phyloP scores from a whole-genome alignment of 75 land plant species.

The Cunninghamia lanceolata region DNA sequence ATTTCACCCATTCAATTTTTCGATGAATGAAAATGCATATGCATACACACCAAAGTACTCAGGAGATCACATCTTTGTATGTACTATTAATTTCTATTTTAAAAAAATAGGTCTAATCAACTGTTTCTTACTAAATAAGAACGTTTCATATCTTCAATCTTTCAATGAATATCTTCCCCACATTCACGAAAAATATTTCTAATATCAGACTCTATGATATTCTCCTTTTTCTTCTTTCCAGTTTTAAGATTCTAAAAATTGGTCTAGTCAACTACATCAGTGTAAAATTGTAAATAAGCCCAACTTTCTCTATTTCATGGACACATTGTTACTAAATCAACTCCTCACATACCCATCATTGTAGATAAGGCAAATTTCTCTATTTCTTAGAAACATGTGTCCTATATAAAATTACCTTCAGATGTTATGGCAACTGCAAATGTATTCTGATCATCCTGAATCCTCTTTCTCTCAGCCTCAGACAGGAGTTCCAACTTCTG shows the following conservation, averaged over 20 bases:
- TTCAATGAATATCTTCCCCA: too few relatives aligned
- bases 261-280: background rate
- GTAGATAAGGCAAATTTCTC: background rate
- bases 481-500: slow-evolving; percentile 10
- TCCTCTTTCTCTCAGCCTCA: slow-evolving; percentile 12
- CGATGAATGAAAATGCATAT: background rate
- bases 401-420: background rate
- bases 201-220: background rate
- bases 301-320: background rate
- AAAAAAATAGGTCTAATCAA: too few relatives aligned
- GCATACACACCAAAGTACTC: background rate
- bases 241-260: background rate
- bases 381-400: background rate
- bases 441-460: slow-evolving; percentile 8
- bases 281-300: background rate
- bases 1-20: background rate
- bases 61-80: background rate
- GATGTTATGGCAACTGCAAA: slow-evolving; percentile 8
- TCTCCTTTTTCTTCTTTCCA: too few relatives aligned
- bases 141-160: too few relatives aligned
- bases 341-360: background rate
- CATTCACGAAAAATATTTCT: too few relatives aligned
- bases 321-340: background rate
- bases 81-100: background rate
- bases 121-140: too few relatives aligned